phyloP scores from a whole-genome alignment of 2,329 filamentous ascomycete species.

The Pseudocercospora macadamiae region DNA sequence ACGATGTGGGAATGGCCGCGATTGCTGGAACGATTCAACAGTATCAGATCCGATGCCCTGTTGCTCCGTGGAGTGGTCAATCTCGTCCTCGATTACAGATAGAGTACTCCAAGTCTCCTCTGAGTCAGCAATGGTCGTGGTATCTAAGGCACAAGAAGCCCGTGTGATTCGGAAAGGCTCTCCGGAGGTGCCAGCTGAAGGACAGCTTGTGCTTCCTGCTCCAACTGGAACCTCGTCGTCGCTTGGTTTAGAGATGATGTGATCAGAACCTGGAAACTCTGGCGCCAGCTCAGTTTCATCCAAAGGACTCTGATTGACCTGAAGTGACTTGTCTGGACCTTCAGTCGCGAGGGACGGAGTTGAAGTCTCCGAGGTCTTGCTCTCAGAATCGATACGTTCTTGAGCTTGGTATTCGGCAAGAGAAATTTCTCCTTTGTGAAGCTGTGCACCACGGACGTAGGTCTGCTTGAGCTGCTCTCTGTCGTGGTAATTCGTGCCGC shows the following conservation, averaged over 20 bases:
- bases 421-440: slow-evolving; percentile 7
- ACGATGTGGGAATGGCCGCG: not conserved
- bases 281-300: not conserved
- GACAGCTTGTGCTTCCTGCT: not conserved
- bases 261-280: not conserved
- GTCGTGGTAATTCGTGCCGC: not conserved
- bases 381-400: too few species aligned
- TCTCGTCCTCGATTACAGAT: too few species aligned
- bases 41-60: not conserved
- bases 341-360: too few species aligned
- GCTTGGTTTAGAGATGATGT: not conserved
- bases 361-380: too few species aligned
- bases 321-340: too few species aligned
- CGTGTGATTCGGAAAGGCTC: not conserved
- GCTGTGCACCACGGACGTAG: not conserved
- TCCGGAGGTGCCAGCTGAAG: not conserved
- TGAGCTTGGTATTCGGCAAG: too few species aligned
- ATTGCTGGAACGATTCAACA: not conserved
- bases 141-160: not conserved
- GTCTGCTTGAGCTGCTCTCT: slow-evolving; percentile 7
- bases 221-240: too few species aligned
- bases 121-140: not conserved
- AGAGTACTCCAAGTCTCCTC: too few species aligned
- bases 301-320: not conserved
- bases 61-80: not conserved